These are phyloP conservation scores for Neofusicoccum parvum DNA, from an alignment of 2,329 filamentous ascomycete species.

Conservation along the genomic window DNA sequence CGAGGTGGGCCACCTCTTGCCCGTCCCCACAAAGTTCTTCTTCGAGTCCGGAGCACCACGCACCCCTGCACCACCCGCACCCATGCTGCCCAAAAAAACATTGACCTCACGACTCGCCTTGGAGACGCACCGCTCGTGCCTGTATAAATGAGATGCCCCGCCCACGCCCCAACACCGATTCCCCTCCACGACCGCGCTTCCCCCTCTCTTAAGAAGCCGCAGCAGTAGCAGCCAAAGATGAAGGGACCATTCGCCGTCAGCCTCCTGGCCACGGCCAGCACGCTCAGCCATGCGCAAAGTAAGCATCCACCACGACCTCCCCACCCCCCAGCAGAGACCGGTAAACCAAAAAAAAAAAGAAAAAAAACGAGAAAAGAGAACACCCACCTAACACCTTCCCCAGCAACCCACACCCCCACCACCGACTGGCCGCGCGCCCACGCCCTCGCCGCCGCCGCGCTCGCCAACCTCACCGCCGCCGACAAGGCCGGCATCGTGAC, in stretches of 20 bases:
- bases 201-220: background rate
- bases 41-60: background rate
- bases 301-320: background rate
- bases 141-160: background rate
- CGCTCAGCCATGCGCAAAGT: background rate
- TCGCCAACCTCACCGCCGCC: conserved; percentile 38
- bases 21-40: background rate
- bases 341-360: too few species aligned
- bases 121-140: background rate
- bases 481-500: conserved; percentile 46
- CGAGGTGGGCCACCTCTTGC: background rate
- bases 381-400: background rate
- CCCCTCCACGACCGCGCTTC: background rate
- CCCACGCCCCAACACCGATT: background rate
- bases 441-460: background rate
- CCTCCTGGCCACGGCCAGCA: background rate
- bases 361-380: background rate
- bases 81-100: background rate
- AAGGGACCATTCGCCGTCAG: background rate
- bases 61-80: background rate
- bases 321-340: too few species aligned
- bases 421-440: background rate
- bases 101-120: background rate
- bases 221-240: background rate
- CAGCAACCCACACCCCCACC: background rate